These are phyloP conservation scores for Pseudomonodictys pantanalensis DNA, from an alignment of 495 filamentous ascomycete species.

Conservation along the genomic window DNA sequence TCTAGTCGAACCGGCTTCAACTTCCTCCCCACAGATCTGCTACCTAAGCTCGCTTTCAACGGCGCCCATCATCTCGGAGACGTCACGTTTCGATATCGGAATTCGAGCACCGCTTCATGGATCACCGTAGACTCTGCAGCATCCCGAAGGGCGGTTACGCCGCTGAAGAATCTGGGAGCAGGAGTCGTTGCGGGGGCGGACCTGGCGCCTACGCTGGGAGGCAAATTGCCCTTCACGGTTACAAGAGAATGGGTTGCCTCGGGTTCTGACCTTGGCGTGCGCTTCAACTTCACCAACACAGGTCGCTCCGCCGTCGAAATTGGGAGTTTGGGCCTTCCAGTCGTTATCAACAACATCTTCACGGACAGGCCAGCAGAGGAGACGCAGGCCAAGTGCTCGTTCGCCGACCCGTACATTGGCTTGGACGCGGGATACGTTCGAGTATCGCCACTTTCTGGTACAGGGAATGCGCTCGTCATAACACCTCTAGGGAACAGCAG, in stretches of 20 bases:
- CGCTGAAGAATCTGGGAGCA: not conserved
- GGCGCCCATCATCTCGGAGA: constrained; percentile 54
- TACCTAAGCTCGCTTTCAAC: constrained; percentile 28
- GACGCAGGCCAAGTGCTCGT: constrained; percentile 33
- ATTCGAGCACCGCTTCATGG: constrained; percentile 37
- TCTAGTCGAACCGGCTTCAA: not conserved
- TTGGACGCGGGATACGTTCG: constrained; percentile 53
- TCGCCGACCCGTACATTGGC: constrained; percentile 52
- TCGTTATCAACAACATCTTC: constrained; percentile 58
- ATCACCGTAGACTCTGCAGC: constrained; percentile 42
- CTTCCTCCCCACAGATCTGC: constrained; percentile 1
- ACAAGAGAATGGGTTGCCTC: constrained; percentile 47
- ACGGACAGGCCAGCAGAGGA: constrained; percentile 46
- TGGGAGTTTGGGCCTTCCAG: constrained; percentile 52
- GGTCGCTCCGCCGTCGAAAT: constrained; percentile 44
- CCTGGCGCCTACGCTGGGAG: constrained; percentile 39
- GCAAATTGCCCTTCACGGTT: constrained; percentile 38
- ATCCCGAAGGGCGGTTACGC: constrained; percentile 36
- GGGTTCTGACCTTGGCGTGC: constrained; percentile 47
- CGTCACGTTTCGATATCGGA: constrained; percentile 50
- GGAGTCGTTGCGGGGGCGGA: constrained; percentile 38
- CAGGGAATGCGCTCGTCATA: constrained; percentile 48
- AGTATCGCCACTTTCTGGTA: constrained; percentile 45
- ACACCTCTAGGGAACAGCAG: constrained; percentile 48
- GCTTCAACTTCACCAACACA: constrained; percentile 49